Base-by-base conservation (phyloP, 306 rosid genomes). In the Senna tora region DNA sequence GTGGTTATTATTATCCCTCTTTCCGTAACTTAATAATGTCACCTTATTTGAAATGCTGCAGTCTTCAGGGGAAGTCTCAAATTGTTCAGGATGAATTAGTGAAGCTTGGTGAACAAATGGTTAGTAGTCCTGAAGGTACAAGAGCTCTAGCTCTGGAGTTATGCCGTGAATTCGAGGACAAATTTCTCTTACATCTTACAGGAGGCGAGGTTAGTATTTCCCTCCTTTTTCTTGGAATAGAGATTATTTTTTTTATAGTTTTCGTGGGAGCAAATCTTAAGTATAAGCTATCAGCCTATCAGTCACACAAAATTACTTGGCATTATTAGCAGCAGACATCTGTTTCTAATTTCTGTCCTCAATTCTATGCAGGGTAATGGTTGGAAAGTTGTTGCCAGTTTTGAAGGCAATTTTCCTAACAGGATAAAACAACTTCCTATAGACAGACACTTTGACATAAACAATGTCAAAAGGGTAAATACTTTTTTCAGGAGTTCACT, bases 131-230 rank as follows among this genome's bases (percentile, higher is more conserved):
- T 22, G 99, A 94, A 87, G 99, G 99, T 52, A 91, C 99, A 43
- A 88, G 97, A 75, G 96, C 99, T 63, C 83, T 94, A 77, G 99
- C 95, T 75, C 80, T 91, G 92, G 89, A 94, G 87, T 90, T 94
- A 76, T 94, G 99, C 61, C 99, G 99, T 77, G 99, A 94, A 71
- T 94, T 91, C 74, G 99, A 94, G 90, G 99, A 94, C 79, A 94
- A 88, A 86, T 94, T 94, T 80, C 97, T 94, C 74, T 93, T 63
- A 77, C 99, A 94, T 80, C 91, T 94, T 71, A 86, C 96, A 69
- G 85, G 92, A 69, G 99, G 97, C 73, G 99, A 94, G 97, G 99
- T 91, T 80, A 78, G 96, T 77, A 41, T 61, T 33, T 69, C 51
- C 75, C 54, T 66, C n/a, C 25, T 41, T 9, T 77, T 39, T 49